Evolutionary conservation across 225 moss, liverwort and hornwort species (phyloP).

Genomic region (Asterella californica): DNA sequence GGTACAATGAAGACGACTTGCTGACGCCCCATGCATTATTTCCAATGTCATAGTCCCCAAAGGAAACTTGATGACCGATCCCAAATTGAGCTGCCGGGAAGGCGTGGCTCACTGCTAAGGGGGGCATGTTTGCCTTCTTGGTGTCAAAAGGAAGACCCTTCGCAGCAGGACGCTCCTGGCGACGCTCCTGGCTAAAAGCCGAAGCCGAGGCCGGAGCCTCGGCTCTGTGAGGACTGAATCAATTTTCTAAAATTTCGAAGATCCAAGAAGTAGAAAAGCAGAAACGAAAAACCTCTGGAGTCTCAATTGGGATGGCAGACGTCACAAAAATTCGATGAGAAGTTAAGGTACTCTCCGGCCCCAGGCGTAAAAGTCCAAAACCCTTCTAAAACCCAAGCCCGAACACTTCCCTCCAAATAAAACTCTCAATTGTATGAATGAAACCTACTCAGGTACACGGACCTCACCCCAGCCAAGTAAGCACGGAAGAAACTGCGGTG

Average conservation of each 20-base stretch:
- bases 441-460: too few species aligned
- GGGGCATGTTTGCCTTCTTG: slow-evolving; percentile 94
- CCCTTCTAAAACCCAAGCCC: slow-evolving; percentile 1
- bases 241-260: slow-evolving; percentile 85
- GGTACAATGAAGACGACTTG: slow-evolving; percentile 63
- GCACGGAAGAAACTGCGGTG: background rate
- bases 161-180: slow-evolving; percentile 87
- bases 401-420: background rate
- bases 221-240: slow-evolving; percentile 95
- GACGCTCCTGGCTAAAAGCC: slow-evolving; percentile 32
- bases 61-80: slow-evolving; percentile 36
- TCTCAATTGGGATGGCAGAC: slow-evolving; percentile 20
- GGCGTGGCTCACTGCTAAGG: slow-evolving; percentile 76
- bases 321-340: background rate
- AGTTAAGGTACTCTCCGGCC: background rate
- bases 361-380: background rate
- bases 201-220: slow-evolving; percentile 99
- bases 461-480: background rate
- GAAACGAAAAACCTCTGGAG: background rate
- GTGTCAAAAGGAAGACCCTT: slow-evolving; percentile 67
- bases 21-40: slow-evolving; percentile 58
- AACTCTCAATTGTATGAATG: background rate
- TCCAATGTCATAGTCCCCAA: slow-evolving; percentile 34
- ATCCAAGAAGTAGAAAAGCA: background rate
- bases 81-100: slow-evolving; percentile 40